Percentiles rank a stretch among this genome's conserved stretches.
phyloP scores from a whole-genome alignment of 441 rosid species.

The Gossypium gossypioides region DNA sequence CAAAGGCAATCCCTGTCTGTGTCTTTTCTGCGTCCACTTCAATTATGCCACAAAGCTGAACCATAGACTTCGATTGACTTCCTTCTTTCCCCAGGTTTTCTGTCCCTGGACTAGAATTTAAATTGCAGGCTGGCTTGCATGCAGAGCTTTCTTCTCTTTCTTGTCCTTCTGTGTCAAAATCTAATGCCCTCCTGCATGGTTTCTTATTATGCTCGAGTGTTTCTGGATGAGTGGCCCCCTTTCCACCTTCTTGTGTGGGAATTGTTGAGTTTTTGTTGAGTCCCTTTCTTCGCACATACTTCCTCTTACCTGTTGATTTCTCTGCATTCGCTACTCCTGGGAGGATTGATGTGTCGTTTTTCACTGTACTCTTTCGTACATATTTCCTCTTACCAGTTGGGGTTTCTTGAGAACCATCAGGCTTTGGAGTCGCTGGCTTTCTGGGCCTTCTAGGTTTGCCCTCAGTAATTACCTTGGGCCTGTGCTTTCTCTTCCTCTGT shows the following conservation, averaged over 20 bases:
- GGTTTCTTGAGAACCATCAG: conserved; percentile 22
- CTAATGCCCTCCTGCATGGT: conserved; percentile 42
- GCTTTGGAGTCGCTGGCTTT: conserved; percentile 20
- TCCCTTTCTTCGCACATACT: conserved; percentile 37
- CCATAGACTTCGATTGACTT: conserved; percentile 22
- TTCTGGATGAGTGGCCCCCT: conserved; percentile 20
- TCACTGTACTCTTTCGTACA: conserved; percentile 28
- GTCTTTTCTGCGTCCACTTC: conserved; percentile 28
- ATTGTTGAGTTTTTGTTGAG: conserved; percentile 20
- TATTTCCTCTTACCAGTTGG: conserved; percentile 42
- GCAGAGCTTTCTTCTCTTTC: conserved; percentile 17
- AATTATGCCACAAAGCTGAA: conserved; percentile 22
- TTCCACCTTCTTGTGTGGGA: conserved; percentile 17
- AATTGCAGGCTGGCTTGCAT: conserved; percentile 11
- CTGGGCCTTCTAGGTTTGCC: conserved; percentile 40
- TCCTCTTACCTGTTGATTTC: conserved; percentile 32
- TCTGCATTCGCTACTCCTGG: conserved; percentile 23
- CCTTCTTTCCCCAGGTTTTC: conserved; percentile 15
- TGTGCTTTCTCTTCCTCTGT: conserved; percentile 64
- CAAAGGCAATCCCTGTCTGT: conserved; percentile 21
- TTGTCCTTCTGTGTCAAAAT: conserved; percentile 30
- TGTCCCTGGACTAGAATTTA: conserved; percentile 20
- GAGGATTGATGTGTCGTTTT: conserved; percentile 20
- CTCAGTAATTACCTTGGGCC: conserved; percentile 73
- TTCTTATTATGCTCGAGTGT: conserved; percentile 25